Percentiles rank a stretch among this genome's conserved stretches.
phyloP scores from a whole-genome alignment of 805 yeast genomes.

The Barnettozyma sp. region DNA sequence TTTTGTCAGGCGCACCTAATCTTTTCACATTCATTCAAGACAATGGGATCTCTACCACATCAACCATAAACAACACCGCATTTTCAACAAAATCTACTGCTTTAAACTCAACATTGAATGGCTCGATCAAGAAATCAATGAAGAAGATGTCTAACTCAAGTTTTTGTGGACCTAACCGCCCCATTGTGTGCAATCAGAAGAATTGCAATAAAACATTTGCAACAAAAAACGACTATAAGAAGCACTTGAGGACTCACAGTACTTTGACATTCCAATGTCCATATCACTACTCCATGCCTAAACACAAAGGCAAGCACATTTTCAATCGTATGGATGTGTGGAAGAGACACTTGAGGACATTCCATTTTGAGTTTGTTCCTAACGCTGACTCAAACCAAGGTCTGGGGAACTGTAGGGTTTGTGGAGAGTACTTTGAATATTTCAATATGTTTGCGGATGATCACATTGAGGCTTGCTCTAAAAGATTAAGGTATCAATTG shows the following conservation, averaged over 20 bases:
- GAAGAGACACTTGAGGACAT: slow-evolving; percentile 63
- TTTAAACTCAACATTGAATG: background rate
- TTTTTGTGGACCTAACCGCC: background rate
- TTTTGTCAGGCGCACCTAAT: background rate
- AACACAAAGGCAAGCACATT: slow-evolving; percentile 72
- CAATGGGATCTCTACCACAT: background rate
- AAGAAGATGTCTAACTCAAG: slow-evolving; percentile 4
- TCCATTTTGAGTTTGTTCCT: slow-evolving; percentile 39
- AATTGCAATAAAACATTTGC: slow-evolving; percentile 5
- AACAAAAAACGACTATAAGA: slow-evolving; percentile 8
- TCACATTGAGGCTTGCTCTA: slow-evolving; percentile 10
- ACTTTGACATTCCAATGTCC: slow-evolving; percentile 9
- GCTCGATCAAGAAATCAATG: slow-evolving; percentile 1
- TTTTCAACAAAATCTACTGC: background rate
- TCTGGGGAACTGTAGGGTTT: slow-evolving; percentile 58
- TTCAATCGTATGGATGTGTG: slow-evolving; percentile 69
- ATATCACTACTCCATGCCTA: slow-evolving; percentile 21
- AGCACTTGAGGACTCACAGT: slow-evolving; percentile 8
- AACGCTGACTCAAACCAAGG: slow-evolving; percentile 33
- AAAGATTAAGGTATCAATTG: slow-evolving; percentile 2
- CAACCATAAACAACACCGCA: background rate
- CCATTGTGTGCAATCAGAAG: slow-evolving; percentile 5
- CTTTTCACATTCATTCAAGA: slow-evolving; percentile 1
- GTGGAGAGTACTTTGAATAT: slow-evolving; percentile 48
- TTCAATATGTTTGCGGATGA: slow-evolving; percentile 36